Evolutionary conservation across 805 yeast genomes (phyloP), one percentile per base, ranked within the genome.

Genomic region (Sugiyamaella valdiviana): DNA sequence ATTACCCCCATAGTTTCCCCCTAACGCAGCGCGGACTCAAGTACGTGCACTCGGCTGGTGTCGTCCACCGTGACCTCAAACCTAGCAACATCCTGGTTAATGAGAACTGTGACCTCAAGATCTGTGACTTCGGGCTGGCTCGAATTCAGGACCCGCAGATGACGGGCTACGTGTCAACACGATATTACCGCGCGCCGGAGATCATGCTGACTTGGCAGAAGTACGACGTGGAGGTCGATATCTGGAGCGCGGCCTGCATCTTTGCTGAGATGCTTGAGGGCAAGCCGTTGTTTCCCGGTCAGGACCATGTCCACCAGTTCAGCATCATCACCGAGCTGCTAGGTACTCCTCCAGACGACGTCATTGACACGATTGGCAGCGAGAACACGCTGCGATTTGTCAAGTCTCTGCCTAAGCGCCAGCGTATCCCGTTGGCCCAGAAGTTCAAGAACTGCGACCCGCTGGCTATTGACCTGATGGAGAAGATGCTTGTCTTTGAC

Each of bases 171-270:
- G 99, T 91, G 15, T 84, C 95, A 4, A 91, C 99, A 3, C 70
- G 99, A 62, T 91, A 89, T 72, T 91, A 91, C 69, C 78, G 99
- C 54, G 99, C 98, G 0, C 99, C 99, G 1, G 99, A 91, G 66
- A 91, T 91, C 67, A 91, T 91, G 99, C 77, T 91, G 55, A 89
- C 97, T 22, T 91, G 98, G 98, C 99, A 91, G 66, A 88, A 91
- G 64, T 91, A 91, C 69, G 96, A 90, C 62, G 83, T 87, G 6
- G 97, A 90, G 68, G 98, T 91, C 36, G 99, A 91, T 67, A 86
- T 91, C 59, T 91, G 99, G 99, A 84, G 95, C 19, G 95, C 95
- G 9, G 99, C 96, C 19, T 91, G 99, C 70, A 90, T 91, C 50
- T 85, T 91, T 62, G 93, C 97, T 6, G 99, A 91, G 66, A 91